These are phyloP conservation scores for Penicillium nordicum DNA, from an alignment of 2,329 filamentous ascomycete genomes.

Conservation along the genomic window DNA sequence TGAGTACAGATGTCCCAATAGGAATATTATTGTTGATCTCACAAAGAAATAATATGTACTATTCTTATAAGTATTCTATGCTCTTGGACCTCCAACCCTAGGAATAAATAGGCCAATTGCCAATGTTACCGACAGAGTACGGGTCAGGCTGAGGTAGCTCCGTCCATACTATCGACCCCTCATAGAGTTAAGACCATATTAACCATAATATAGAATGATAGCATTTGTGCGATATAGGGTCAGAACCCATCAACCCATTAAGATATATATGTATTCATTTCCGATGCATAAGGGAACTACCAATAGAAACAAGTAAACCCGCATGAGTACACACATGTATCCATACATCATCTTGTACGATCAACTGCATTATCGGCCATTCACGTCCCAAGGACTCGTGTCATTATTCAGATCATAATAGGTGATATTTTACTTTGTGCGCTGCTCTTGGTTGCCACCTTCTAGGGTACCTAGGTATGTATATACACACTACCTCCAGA, in stretches of 20 bases:
- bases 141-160: slow-evolving; percentile 8
- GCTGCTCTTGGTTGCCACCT: too few relatives aligned
- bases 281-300: not conserved
- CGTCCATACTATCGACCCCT: not conserved
- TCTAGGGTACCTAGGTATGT: not conserved
- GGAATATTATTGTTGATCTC: not conserved
- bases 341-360: not conserved
- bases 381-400: not conserved
- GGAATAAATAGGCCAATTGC: not conserved
- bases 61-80: not conserved
- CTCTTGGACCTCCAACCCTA: not conserved
- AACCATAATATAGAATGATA: not conserved
- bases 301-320: slow-evolving; percentile 2
- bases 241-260: not conserved
- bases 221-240: slow-evolving; percentile 6
- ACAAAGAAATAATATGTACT: not conserved
- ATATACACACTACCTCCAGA: not conserved
- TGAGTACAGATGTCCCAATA: not conserved
- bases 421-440: too few relatives aligned
- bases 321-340: not conserved
- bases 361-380: not conserved
- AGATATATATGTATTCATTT: not conserved
- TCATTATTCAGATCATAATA: not conserved
- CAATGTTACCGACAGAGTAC: not conserved
- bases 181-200: not conserved